phyloP scores from a whole-genome alignment of 768 basidiomycete species.

The Amanita rubescens region DNA sequence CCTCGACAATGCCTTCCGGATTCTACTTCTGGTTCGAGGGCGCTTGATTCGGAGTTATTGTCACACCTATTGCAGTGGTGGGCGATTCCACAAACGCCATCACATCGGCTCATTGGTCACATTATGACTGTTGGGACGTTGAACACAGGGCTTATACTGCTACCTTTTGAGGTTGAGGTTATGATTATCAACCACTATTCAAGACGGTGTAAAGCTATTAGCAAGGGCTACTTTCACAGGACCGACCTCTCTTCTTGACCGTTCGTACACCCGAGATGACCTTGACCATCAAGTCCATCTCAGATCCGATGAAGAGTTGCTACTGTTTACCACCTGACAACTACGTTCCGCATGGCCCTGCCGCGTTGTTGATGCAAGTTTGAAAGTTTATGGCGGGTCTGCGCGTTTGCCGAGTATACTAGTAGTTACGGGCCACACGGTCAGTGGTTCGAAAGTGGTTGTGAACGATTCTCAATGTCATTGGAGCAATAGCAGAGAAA shows the following conservation, averaged over 20 bases:
- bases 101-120: conserved; percentile 31
- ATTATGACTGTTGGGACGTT: conserved; percentile 25
- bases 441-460: conserved; percentile 16
- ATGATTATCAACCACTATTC: too few species aligned
- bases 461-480: conserved; percentile 14
- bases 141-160: conserved; percentile 35
- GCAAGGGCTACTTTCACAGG: conserved; percentile 32
- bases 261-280: conserved; percentile 20
- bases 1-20: conserved; percentile 31
- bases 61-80: conserved; percentile 35
- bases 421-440: conserved; percentile 42
- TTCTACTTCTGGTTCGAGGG: conserved; percentile 35
- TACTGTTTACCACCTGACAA: conserved; percentile 43
- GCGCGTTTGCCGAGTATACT: conserved; percentile 37
- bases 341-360: conserved; percentile 42
- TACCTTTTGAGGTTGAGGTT: conserved; percentile 40
- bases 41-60: conserved; percentile 42
- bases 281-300: conserved; percentile 33
- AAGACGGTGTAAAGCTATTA: conserved; percentile 30
- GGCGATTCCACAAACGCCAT: conserved; percentile 6
- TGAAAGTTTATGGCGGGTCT: conserved; percentile 36
- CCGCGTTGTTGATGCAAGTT: conserved; percentile 28
- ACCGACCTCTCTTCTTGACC: conserved; percentile 32
- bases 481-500: conserved; percentile 27
- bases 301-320: conserved; percentile 35